Evolutionary conservation across 805 yeast species (phyloP), one percentile per base, ranked within the genome.

Genomic region (Komagataella kurtzmanii): DNA sequence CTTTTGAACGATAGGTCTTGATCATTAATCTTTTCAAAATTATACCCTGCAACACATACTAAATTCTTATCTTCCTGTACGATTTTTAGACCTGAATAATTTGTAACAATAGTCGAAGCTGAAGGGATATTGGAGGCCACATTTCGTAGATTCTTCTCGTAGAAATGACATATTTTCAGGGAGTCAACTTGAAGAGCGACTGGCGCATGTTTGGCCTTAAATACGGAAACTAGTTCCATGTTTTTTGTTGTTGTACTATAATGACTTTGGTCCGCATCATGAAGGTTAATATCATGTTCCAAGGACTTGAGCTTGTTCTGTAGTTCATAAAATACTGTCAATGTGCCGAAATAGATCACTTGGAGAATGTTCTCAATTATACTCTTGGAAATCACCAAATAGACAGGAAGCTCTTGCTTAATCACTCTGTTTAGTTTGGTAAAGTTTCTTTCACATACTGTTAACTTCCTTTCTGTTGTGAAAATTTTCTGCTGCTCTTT

Each of bases 371-470:
- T 69, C 21, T 60, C 58, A 45, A 71, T 57, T 21, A 72, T 58
- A 12, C 57, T 48, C 3, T 62, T 53, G 0, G 72, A 60, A 8
- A 72, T 59, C 6, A 61, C 52, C 52, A 73, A 65, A 49, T 77
- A 73, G 3, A 54, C 49, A 0, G 83, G 82, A 1, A 80, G 57
- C 46, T 79, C 84, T 30, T 52, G 53, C 52, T 76, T 75, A 54
- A 80, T 63, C 3, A 56, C 50, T 3, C 58, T 54, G 57, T 77
- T 75, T 43, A 69, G 54, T 8, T 54, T 49, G 2, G 71, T 70
- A 56, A 71, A 76, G 49, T 58, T 71, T 59, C 53, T 65, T 52
- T 55, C 67, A 54, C 57, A 64, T 51, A 58, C 60, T 54, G 59
- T 67, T 24, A 62, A 47, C 50, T 61, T 61, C 53, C 61, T 62